phyloP scores from a whole-genome alignment of 2,329 filamentous ascomycete species.

The Penicillium sp. region DNA sequence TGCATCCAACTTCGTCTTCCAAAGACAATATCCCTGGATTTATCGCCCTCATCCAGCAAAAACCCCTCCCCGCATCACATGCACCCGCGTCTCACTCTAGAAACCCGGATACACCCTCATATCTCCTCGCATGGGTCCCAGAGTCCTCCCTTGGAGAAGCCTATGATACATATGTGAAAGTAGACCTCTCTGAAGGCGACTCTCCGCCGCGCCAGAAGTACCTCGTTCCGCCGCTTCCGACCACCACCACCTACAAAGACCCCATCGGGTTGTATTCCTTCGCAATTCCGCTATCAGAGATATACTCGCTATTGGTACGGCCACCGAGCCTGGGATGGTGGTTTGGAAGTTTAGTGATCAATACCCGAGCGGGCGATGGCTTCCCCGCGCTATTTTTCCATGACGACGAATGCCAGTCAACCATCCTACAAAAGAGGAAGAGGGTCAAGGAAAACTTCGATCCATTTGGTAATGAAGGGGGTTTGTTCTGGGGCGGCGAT shows the following conservation, averaged over 20 bases:
- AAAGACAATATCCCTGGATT: conserved; percentile 97
- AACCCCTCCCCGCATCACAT: conserved; percentile 46
- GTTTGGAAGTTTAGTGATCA: conserved; percentile 95
- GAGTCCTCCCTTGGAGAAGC: conserved; percentile 84
- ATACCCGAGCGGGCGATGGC: conserved; percentile 83
- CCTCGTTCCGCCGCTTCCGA: conserved; percentile 87
- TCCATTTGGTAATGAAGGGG: conserved; percentile 76
- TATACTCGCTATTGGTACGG: conserved; percentile 86
- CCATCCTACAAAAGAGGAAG: conserved; percentile 89
- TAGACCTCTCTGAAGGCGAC: conserved; percentile 79
- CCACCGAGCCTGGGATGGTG: conserved; percentile 96
- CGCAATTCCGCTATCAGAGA: conserved; percentile 80
- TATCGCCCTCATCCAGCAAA: conserved; percentile 89
- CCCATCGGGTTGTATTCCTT: conserved; percentile 82
- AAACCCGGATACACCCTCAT: conserved; percentile 59
- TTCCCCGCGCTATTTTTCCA: conserved; percentile 98
- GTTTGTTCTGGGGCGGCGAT: conserved; percentile 94
- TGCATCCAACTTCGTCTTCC: conserved; percentile 86
- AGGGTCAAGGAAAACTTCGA: conserved; percentile 81
- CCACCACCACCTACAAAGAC: conserved; percentile 70
- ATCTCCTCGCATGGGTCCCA: conserved; percentile 89
- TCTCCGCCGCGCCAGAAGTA: conserved; percentile 81
- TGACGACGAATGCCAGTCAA: conserved; percentile 93
- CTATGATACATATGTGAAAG: conserved; percentile 88
- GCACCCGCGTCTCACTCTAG: conserved; percentile 41